These are phyloP conservation scores for Flaveria brownii DNA, from an alignment of 129 eudicot genomes.

Conservation along the genomic window DNA sequence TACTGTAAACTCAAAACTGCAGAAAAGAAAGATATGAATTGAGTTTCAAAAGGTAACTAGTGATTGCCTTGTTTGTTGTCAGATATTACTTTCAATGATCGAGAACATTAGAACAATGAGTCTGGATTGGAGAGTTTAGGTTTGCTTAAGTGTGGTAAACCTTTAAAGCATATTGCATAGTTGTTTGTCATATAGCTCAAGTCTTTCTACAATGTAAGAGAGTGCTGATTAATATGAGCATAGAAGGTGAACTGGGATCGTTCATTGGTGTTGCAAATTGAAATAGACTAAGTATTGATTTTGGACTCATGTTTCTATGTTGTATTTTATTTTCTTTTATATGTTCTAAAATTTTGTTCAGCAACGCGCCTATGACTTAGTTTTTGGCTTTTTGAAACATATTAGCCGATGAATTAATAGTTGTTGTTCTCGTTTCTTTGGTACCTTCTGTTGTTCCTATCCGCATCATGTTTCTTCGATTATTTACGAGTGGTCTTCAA, in stretches of 20 bases:
- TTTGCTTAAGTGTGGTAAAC: not conserved
- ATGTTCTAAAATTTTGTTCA: not conserved
- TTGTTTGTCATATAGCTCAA: not conserved
- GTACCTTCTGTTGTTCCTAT: too few relatives aligned
- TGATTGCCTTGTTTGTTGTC: too few relatives aligned
- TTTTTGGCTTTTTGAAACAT: too few relatives aligned
- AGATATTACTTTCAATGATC: not conserved
- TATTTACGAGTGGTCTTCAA: too few relatives aligned
- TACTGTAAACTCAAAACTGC: not conserved
- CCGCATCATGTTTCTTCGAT: too few relatives aligned
- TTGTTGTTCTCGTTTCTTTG: too few relatives aligned
- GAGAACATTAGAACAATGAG: conserved; percentile 11
- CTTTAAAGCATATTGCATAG: not conserved
- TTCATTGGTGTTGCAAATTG: not conserved
- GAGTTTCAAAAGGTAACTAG: too few relatives aligned
- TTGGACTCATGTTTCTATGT: not conserved
- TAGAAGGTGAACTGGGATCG: not conserved
- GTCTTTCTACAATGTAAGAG: not conserved
- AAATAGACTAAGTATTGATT: not conserved
- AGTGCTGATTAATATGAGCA: not conserved
- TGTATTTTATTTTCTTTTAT: not conserved
- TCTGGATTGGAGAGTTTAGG: not conserved
- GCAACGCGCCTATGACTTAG: not conserved
- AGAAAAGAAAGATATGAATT: not conserved
- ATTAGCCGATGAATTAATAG: too few relatives aligned